A percentile compares a stretch with the other conserved stretches of the same genome.
Conservation (phyloP, 257 asterid species). For the Ocimum tenuiflorum region DNA sequence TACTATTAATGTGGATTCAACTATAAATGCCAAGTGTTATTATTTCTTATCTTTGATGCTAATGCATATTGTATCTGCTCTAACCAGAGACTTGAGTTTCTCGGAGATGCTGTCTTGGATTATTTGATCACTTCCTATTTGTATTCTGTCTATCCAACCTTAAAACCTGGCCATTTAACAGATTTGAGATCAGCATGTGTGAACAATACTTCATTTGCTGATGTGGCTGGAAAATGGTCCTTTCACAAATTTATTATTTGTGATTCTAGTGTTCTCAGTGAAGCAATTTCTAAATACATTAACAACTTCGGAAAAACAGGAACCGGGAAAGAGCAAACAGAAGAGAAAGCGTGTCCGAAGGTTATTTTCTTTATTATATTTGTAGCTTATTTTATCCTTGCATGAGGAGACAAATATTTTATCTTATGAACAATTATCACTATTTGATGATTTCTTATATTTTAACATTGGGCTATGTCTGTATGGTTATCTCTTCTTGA, state of each 20-base stretch:
- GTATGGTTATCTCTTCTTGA: not conserved
- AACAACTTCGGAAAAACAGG: constrained; percentile 34
- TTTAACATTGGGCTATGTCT: constrained; percentile 2
- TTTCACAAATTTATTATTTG: constrained; percentile 59
- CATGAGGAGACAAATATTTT: not conserved
- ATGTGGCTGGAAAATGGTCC: constrained; percentile 56
- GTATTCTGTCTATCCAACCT: constrained; percentile 67
- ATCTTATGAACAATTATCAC: not conserved
- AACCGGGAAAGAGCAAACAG: constrained; percentile 27
- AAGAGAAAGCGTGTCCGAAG: constrained; percentile 80
- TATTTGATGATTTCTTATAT: constrained; percentile 6
- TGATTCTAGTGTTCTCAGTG: constrained; percentile 55
- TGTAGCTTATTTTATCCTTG: not conserved
- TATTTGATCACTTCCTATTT: constrained; percentile 90
- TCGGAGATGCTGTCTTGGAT: constrained; percentile 98
- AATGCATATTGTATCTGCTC: constrained; percentile 24
- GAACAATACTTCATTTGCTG: constrained; percentile 76
- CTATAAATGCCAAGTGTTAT: constrained; percentile 5
- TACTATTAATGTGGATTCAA: constrained; percentile 19
- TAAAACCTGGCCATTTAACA: constrained; percentile 92
- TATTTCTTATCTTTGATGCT: constrained; percentile 3
- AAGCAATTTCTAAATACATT: constrained; percentile 55
- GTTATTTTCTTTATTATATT: constrained; percentile 31
- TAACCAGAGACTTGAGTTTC: constrained; percentile 86
- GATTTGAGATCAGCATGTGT: constrained; percentile 82